A percentile compares a stretch with the other conserved stretches of the same genome.
Conservation (phyloP, 352 stramenopile species). For the Globisporangium parvum region DNA sequence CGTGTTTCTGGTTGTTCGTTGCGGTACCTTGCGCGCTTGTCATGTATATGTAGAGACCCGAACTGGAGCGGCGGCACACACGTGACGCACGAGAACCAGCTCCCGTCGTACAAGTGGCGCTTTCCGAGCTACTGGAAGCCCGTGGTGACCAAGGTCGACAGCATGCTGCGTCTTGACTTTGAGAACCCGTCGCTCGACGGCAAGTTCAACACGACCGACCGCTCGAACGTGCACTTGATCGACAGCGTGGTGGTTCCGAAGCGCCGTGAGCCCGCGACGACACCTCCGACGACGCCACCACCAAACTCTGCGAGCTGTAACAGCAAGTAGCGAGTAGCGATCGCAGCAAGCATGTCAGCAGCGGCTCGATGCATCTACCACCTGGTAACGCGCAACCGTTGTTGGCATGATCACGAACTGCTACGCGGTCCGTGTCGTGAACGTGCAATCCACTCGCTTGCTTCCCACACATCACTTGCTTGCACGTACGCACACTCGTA, state of each 20-base stretch:
- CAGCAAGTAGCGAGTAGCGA: neutral
- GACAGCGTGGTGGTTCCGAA: constrained; percentile 63
- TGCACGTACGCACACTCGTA: neutral
- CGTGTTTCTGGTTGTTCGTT: neutral
- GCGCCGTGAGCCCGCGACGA: neutral
- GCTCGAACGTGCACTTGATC: constrained; percentile 77
- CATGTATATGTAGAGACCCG: constrained; percentile 39
- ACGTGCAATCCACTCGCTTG: neutral
- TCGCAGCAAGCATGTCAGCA: too few relatives aligned
- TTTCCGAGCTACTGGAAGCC: constrained; percentile 80
- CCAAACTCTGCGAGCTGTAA: neutral
- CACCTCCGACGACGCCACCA: neutral
- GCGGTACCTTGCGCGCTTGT: too few relatives aligned
- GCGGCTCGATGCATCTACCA: neutral
- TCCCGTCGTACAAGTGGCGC: constrained; percentile 67
- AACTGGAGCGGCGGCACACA: constrained; percentile 67
- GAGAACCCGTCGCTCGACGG: constrained; percentile 71
- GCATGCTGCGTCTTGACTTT: constrained; percentile 80
- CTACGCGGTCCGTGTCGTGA: neutral
- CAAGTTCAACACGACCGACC: constrained; percentile 71
- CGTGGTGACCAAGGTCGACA: constrained; percentile 75
- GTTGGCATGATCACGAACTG: neutral
- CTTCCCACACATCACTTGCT: neutral
- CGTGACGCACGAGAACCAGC: constrained; percentile 42
- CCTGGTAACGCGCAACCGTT: neutral